Base-by-base conservation (phyloP, 257 asterid genomes). In the Primulina eburnea region DNA sequence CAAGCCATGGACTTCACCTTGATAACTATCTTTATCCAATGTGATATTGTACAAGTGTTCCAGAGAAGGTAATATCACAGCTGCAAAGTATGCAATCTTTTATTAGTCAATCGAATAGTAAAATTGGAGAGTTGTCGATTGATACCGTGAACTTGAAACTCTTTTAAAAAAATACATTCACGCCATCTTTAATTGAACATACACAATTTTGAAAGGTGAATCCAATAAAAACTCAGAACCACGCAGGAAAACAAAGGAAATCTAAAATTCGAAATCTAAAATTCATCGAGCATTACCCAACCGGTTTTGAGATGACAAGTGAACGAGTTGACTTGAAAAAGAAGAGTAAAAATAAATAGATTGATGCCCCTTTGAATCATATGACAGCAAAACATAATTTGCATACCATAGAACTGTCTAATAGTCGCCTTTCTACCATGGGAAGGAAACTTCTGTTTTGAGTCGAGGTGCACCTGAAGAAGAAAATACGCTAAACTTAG, bases 371-470 rank as follows among this genome's bases (percentile, higher is more conserved):
- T 17, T 26, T 6, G 24, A 34, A 32, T 21, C 74, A 59, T 59
- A 60, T 8, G 24, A n/a, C 53, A 18, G 60, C 40, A 30, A 35
- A 18, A 57, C 14, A 60, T 21, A 77, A 62, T 28, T 47, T 18
- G 52, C 64, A 21, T 77, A 87, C 93, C 88, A 47, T 87, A 87
- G 70, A 87, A 87, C 63, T 85, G 86, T 24, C 83, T 75, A 28
- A 87, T 71, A 64, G 86, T 82, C 67, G 88, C 88, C 73, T 80
- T 87, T 79, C 89, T 81, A 56, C 85, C 87, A 29, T 83, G 71
- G 60, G 81, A 75, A 38, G 82, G 69, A 30, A 79, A 63, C 69
- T 65, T 81, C 64, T 70, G 75, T 71, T 76, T 83, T 37, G 70
- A 78, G 65, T 81, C 87, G 58, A 76, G 71, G 43, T 74, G 71